phyloP scores from a whole-genome alignment of 352 stramenopile species.

The Thalassiosira mediterranea region DNA sequence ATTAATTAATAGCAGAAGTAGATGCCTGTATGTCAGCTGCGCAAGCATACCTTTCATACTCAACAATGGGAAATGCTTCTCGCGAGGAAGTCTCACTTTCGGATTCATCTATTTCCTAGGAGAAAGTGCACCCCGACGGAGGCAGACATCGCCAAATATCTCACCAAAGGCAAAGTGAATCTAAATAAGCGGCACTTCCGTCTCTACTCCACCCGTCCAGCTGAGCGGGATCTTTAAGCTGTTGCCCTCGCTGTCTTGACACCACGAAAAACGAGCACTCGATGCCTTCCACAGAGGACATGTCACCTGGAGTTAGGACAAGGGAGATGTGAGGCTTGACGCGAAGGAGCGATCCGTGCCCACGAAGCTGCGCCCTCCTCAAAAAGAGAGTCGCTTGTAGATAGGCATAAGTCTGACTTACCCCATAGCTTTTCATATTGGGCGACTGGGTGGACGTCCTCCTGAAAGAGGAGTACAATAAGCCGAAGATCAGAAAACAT shows the following conservation, averaged over 20 bases:
- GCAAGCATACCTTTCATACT: too few relatives aligned
- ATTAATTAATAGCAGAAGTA: too few relatives aligned
- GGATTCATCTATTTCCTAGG: too few relatives aligned
- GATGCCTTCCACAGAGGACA: conserved; percentile 60
- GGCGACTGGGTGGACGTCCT: conserved; percentile 58
- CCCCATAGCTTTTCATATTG: conserved; percentile 65
- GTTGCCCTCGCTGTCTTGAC: conserved; percentile 49
- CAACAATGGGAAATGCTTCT: too few relatives aligned
- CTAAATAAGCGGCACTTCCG: conserved; percentile 57
- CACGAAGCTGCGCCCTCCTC: too few relatives aligned
- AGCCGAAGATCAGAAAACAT: neutral
- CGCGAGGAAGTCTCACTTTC: too few relatives aligned
- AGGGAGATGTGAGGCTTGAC: neutral
- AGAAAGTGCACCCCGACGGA: too few relatives aligned
- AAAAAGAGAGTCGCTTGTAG: too few relatives aligned
- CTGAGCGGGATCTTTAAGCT: conserved; percentile 65
- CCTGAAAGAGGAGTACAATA: conserved; percentile 15
- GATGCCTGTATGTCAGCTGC: too few relatives aligned
- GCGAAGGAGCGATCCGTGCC: neutral
- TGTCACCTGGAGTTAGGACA: conserved; percentile 61
- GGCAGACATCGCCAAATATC: too few relatives aligned
- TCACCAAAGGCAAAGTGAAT: conserved; percentile 58
- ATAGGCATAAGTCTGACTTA: neutral
- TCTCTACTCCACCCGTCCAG: conserved; percentile 71
- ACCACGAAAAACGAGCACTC: conserved; percentile 70